Percentiles rank a stretch among this genome's conserved stretches.
Evolutionary conservation across 305 asterid species (phyloP).

Genomic region (Fraxinus sp.): DNA sequence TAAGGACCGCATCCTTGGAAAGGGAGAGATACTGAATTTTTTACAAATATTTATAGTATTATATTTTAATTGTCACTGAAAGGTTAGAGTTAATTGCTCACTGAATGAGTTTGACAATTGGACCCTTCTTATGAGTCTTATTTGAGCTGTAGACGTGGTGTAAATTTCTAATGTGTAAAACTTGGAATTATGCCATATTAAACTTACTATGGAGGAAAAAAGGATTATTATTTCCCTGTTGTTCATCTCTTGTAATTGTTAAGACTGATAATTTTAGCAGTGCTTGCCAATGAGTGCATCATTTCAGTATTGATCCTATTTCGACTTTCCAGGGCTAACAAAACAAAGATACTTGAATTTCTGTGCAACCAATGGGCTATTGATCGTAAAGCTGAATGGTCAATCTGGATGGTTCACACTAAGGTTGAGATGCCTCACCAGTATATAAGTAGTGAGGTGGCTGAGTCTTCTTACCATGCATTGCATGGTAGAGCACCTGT

Average conservation of each 20-base stretch:
- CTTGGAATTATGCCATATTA: neutral
- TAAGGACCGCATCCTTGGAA: neutral
- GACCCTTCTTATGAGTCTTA: neutral
- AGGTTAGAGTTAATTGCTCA: neutral
- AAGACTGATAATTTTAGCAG: neutral
- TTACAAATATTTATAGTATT: neutral
- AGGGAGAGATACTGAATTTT: neutral
- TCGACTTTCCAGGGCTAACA: conserved; percentile 38
- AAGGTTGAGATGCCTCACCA: conserved; percentile 98
- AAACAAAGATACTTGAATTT: conserved; percentile 66
- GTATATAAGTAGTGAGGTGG: conserved; percentile 73
- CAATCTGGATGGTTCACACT: conserved; percentile 97
- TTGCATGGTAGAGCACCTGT: conserved; percentile 68
- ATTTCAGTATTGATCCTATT: conserved; percentile 15
- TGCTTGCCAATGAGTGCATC: neutral
- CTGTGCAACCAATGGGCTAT: conserved; percentile 84
- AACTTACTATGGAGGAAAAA: neutral
- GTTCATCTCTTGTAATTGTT: neutral
- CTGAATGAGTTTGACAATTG: neutral
- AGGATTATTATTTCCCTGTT: neutral
- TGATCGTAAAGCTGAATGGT: conserved; percentile 98
- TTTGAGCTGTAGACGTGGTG: neutral
- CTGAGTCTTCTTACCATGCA: conserved; percentile 53
- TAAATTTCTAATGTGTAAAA: neutral
- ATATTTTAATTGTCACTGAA: neutral